phyloP scores from a whole-genome alignment of 2,329 filamentous ascomycete genomes.

The Botryotinia narcissicola region DNA sequence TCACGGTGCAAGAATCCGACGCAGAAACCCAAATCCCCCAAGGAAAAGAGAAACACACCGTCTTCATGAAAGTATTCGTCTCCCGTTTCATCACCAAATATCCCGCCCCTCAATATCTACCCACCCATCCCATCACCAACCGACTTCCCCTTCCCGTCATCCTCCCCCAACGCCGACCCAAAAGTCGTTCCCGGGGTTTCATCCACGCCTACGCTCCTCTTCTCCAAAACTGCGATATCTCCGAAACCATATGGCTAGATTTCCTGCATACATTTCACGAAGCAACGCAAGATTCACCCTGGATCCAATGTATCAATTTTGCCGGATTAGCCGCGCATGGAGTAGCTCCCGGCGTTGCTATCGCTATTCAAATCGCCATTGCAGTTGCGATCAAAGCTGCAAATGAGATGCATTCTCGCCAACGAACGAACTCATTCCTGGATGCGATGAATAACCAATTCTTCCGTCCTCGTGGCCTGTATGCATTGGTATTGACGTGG shows the following conservation, averaged over 20 bases:
- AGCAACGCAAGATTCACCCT: neutral
- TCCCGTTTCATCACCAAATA: neutral
- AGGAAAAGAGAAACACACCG: neutral
- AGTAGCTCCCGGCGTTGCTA: neutral
- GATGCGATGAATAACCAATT: slow-evolving; percentile 54
- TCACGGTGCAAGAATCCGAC: neutral
- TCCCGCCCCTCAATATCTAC: neutral
- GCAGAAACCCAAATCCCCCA: neutral
- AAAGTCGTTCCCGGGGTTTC: neutral
- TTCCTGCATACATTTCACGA: neutral
- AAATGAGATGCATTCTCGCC: slow-evolving; percentile 37
- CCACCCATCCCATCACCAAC: neutral
- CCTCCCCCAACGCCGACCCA: neutral
- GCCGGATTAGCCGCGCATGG: neutral
- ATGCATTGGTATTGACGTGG: slow-evolving; percentile 54
- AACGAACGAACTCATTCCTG: slow-evolving; percentile 49
- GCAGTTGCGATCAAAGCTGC: slow-evolving; percentile 44
- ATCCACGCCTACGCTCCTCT: neutral
- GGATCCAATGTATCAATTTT: neutral
- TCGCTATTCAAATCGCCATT: slow-evolving; percentile 41
- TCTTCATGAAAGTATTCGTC: neutral
- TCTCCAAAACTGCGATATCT: neutral
- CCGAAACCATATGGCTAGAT: neutral
- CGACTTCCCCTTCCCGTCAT: neutral
- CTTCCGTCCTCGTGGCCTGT: slow-evolving; percentile 56